phyloP scores from a whole-genome alignment of 139 green algal genomes.

The Volvox africanus region DNA sequence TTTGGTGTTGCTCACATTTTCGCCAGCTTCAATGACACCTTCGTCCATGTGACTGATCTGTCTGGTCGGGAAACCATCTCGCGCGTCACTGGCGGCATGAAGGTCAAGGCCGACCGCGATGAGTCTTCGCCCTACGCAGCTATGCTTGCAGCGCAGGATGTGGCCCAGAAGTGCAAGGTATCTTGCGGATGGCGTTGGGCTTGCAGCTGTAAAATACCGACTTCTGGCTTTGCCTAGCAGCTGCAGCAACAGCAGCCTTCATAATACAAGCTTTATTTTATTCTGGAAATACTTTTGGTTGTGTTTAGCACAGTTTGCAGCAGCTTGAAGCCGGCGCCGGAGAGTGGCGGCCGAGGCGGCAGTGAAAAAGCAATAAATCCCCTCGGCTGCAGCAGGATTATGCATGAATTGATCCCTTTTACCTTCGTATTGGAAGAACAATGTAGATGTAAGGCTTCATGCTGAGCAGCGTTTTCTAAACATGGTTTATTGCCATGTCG shows the following conservation, averaged over 20 bases:
- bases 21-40: slow-evolving; percentile 99
- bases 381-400: not conserved
- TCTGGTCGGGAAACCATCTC: slow-evolving; percentile 98
- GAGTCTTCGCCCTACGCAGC: slow-evolving; percentile 99
- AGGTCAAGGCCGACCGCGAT: slow-evolving; percentile 99
- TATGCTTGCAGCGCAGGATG: slow-evolving; percentile 99
- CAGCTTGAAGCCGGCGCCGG: not conserved
- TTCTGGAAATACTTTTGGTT: not conserved
- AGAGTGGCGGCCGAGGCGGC: slow-evolving; percentile 27
- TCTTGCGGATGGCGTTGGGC: not conserved
- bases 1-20: slow-evolving; percentile 99
- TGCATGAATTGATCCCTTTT: not conserved
- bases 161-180: slow-evolving; percentile 96
- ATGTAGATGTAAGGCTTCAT: no score
- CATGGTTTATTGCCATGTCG: not conserved
- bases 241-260: no score
- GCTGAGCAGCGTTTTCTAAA: not conserved
- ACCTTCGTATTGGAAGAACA: no score
- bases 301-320: not conserved
- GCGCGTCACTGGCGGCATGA: slow-evolving; percentile 99
- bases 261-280: not conserved
- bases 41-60: slow-evolving; percentile 99
- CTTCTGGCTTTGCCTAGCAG: no score
- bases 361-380: no score
- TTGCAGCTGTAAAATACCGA: not conserved